Conservation (phyloP, 139 green algal genomes). For the Spirogloea muscicola region DNA sequence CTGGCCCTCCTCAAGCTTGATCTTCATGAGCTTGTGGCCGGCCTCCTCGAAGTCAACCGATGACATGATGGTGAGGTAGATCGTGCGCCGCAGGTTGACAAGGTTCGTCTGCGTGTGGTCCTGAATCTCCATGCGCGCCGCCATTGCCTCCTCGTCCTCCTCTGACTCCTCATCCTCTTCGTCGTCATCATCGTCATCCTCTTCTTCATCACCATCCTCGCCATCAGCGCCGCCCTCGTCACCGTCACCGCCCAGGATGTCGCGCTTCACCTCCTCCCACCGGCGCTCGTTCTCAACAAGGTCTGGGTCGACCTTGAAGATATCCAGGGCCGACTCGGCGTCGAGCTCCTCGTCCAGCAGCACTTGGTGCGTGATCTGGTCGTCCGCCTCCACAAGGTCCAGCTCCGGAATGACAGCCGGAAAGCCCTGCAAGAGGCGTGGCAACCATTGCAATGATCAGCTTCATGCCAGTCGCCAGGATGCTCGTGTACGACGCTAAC, state of each 20-base stretch:
- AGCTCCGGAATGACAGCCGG: conserved; percentile 69
- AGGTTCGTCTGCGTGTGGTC: conserved; percentile 78
- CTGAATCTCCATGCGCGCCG: conserved; percentile 48
- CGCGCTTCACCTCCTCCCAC: conserved; percentile 64
- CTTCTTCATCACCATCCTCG: conserved; percentile 47
- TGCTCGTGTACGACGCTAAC: too few relatives aligned
- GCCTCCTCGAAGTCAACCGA: conserved; percentile 97
- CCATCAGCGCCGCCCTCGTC: conserved; percentile 27
- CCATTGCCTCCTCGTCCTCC: conserved; percentile 52
- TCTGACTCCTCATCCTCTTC: conserved; percentile 46
- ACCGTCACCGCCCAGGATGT: conserved; percentile 71
- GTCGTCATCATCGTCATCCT: conserved; percentile 37
- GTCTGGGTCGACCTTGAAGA: conserved; percentile 65
- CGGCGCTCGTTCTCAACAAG: conserved; percentile 65
- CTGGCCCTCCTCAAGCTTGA: conserved; percentile 67
- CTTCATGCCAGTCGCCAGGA: too few relatives aligned
- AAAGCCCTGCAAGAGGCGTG: conserved; percentile 21
- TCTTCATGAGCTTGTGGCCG: conserved; percentile 99
- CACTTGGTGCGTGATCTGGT: conserved; percentile 95
- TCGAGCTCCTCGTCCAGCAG: conserved; percentile 63
- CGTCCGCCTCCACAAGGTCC: conserved; percentile 89
- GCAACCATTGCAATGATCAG: too few relatives aligned
- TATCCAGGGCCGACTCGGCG: conserved; percentile 65
- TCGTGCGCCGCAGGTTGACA: conserved; percentile 95
- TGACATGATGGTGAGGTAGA: conserved; percentile 99